phyloP scores from a whole-genome alignment of 73 alveolate species.

The Symbiodinium natans region DNA sequence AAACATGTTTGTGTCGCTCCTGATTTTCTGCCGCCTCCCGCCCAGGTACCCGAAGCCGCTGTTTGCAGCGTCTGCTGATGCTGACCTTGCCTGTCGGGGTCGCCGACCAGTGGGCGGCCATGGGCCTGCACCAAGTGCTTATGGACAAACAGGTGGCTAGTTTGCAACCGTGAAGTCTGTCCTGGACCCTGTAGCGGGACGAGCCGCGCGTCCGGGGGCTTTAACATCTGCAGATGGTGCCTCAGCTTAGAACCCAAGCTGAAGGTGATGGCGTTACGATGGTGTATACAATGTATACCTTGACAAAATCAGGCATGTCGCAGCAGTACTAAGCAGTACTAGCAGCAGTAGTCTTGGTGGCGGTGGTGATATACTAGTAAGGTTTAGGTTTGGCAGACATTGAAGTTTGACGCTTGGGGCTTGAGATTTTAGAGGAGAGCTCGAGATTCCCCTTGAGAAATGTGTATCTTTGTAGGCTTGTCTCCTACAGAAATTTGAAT shows the following conservation, averaged over 20 bases:
- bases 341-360: too few relatives aligned
- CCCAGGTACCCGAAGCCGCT: not conserved
- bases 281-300: too few relatives aligned
- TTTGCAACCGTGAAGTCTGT: conserved; percentile 9
- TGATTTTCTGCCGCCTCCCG: not conserved
- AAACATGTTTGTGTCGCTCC: not conserved
- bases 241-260: not conserved
- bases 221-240: conserved; percentile 3
- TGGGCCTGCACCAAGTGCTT: conserved; percentile 2
- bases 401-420: too few relatives aligned
- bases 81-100: not conserved
- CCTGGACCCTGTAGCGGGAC: conserved; percentile 16
- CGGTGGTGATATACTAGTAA: too few relatives aligned
- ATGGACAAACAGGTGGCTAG: not conserved
- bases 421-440: too few relatives aligned
- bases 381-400: too few relatives aligned
- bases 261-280: too few relatives aligned
- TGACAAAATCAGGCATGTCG: too few relatives aligned
- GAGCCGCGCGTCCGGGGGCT: not conserved
- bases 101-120: conserved; percentile 4
- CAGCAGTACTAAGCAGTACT: too few relatives aligned
- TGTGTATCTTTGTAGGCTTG: too few relatives aligned
- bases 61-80: conserved; percentile 1
- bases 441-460: too few relatives aligned
- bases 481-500: too few relatives aligned